These are phyloP conservation scores for Sphaceloma murrayae DNA, from an alignment of 2,329 filamentous ascomycete species.

Conservation along the genomic window DNA sequence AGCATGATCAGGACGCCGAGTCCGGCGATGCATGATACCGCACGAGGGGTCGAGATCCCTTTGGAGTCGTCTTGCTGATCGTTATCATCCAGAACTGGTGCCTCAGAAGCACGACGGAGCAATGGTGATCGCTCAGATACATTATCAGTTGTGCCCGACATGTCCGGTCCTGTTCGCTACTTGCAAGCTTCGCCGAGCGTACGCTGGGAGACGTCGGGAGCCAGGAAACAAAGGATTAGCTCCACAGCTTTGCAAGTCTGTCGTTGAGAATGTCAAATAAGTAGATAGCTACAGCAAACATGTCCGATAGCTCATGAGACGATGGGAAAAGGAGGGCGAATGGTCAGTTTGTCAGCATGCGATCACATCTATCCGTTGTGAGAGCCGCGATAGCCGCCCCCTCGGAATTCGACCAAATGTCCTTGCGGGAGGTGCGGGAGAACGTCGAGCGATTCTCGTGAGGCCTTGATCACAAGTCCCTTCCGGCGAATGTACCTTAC, in stretches of 20 bases:
- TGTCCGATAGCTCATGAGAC: neutral
- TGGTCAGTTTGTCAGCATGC: constrained; percentile 4
- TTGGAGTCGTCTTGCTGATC: constrained; percentile 12
- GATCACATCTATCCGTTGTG: neutral
- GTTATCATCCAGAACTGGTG: constrained; percentile 5
- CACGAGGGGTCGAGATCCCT: constrained; percentile 15
- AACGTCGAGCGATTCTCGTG: too few relatives aligned
- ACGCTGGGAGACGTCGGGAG: too few relatives aligned
- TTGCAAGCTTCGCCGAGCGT: too few relatives aligned
- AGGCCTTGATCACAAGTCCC: too few relatives aligned
- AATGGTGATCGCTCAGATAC: constrained; percentile 13
- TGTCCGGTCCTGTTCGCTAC: neutral
- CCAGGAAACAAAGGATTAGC: too few relatives aligned
- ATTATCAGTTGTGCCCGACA: constrained; percentile 12
- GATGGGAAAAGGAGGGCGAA: neutral
- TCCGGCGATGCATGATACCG: constrained; percentile 18
- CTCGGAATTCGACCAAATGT: too few relatives aligned
- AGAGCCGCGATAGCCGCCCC: constrained; percentile 7
- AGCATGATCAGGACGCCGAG: constrained; percentile 29
- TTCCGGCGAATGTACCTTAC: too few relatives aligned
- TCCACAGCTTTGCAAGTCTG: too few relatives aligned
- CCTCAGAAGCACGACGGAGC: neutral
- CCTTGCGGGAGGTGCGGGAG: too few relatives aligned
- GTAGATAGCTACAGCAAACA: neutral
- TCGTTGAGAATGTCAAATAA: too few relatives aligned